Evolutionary conservation across 148 eudicot genomes (phyloP).

Genomic region (Silene uniflora): DNA sequence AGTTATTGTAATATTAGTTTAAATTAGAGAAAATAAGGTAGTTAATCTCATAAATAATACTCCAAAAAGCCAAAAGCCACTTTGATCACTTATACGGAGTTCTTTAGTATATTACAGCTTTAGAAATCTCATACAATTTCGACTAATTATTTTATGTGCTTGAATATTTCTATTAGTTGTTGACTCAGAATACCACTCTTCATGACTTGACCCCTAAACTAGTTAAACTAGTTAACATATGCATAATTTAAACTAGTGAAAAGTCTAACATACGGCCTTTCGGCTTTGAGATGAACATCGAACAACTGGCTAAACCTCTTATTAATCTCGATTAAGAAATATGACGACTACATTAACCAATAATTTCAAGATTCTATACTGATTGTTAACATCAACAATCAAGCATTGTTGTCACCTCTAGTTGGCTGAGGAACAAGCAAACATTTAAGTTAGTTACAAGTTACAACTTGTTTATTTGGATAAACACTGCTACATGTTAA

Average conservation of each 20-base stretch:
- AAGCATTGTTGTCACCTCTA: conserved; percentile 1
- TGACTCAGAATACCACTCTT: background rate
- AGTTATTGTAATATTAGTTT: background rate
- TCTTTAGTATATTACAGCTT: no score
- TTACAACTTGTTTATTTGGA: conserved; percentile 5
- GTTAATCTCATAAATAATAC: no score
- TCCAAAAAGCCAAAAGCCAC: no score
- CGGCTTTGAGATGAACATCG: background rate
- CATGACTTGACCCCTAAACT: no score
- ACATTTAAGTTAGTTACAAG: background rate
- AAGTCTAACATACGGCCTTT: background rate
- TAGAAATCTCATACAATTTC: no score
- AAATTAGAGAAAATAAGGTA: background rate
- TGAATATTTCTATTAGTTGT: background rate
- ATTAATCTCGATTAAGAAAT: background rate
- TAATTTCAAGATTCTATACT: background rate
- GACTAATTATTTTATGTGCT: background rate
- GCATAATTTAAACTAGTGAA: no score
- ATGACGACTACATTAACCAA: background rate
- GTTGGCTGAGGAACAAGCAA: background rate
- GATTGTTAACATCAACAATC: background rate
- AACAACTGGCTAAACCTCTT: background rate
- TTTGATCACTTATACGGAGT: no score
- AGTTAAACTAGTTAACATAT: no score
- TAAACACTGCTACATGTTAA: background rate